Evolutionary conservation across 257 asterid genomes (phyloP).

Genomic region (Linaria vulgaris): DNA sequence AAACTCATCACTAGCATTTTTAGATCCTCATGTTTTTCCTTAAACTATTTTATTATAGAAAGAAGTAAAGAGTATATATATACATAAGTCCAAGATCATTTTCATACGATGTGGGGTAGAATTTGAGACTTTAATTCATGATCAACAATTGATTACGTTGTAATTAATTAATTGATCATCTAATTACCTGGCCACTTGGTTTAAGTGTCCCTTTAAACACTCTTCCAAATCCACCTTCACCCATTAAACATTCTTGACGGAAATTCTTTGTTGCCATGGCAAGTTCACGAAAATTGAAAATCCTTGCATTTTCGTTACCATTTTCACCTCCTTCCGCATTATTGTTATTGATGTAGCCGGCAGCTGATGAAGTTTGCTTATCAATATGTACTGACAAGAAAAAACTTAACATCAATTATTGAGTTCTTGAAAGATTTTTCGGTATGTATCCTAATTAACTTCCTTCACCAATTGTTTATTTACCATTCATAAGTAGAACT

Average conservation of each 20-base stretch:
- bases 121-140: too few species aligned
- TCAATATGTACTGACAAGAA: slow-evolving; percentile 19
- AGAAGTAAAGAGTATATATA: too few species aligned
- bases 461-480: too few species aligned
- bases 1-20: too few species aligned
- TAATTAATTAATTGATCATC: too few species aligned
- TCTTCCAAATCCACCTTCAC: slow-evolving; percentile 87
- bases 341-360: slow-evolving; percentile 12
- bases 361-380: slow-evolving; percentile 24
- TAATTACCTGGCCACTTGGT: slow-evolving; percentile 60
- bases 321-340: slow-evolving; percentile 29
- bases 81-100: too few species aligned
- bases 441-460: too few species aligned
- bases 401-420: not conserved
- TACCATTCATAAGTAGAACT: too few species aligned
- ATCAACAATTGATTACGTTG: too few species aligned
- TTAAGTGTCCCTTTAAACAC: slow-evolving; percentile 67
- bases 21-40: too few species aligned
- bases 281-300: slow-evolving; percentile 85
- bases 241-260: slow-evolving; percentile 60
- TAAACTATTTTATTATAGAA: too few species aligned
- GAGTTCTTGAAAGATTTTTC: not conserved
- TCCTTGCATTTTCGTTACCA: slow-evolving; percentile 35
- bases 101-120: too few species aligned
- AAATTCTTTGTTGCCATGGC: slow-evolving; percentile 86